Evolutionary conservation across 257 asterid genomes (phyloP), one percentile per base, ranked within the genome.

Genomic region (Scutellaria minor): DNA sequence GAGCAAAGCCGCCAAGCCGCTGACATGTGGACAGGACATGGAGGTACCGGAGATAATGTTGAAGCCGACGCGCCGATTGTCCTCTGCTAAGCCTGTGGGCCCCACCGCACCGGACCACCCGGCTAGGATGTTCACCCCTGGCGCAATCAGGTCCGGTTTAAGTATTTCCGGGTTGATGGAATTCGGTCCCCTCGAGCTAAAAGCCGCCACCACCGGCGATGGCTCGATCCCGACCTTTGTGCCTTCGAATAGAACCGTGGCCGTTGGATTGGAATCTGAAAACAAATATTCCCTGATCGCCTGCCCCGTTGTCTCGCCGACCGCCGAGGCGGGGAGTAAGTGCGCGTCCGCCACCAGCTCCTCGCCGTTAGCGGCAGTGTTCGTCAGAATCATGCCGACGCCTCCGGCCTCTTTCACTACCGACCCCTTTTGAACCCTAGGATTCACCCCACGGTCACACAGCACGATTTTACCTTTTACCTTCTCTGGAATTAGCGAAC

Each of bases 11-110:
- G 96, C 97, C 54, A 90, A 54, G 84, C 97, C 97, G 68, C 97
- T 90, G 39, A 87, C 86, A 77, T 90, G 97, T 0, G 97, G 97
- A 54, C 97, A 90, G 14, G 97, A 87, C 97, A 90, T 90, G 1
- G 97, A 90, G 0, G 96, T 90, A 18, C 97, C 97, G 1, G 93
- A 90, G 14, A 88, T 78, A 15, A 90, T 88, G 87, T 90, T 90
- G 84, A 82, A 90, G 31, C 62, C 83, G 3, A 87, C 93, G 9
- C 90, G 93, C 40, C 97, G 64, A 1, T 0, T 2, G 83, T 90
- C 97, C 75, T 81, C 93, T 0, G 84, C 46, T 27, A 88, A 46
- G 7, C 91, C 96, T 0, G 89, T 86, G 24, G 97, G 97, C 0
- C 96, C 92, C 12, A 81, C 82, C 0, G 64, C 70, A 0, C 92